Base-by-base conservation (phyloP, 169 alveolate genomes). In the Theileria annulata region DNA sequence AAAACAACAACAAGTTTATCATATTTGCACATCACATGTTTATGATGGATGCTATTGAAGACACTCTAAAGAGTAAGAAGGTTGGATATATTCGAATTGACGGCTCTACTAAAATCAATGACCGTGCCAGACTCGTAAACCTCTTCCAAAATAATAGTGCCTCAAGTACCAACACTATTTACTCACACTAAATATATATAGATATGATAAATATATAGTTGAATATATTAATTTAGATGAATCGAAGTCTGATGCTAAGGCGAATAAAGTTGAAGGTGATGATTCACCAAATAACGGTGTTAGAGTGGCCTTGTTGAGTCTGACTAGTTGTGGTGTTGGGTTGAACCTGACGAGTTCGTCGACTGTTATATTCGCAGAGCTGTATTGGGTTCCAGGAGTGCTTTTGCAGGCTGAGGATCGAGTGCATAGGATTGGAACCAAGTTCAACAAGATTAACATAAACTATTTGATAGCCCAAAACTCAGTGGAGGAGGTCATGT, bases 361-460 rank as follows among this genome's bases (percentile, higher is more conserved):
- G 30, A 96, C 98, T 48, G 99, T 96, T n/a, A 98, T 97, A 47
- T 96, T 97, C 84, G 98, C 98, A 21, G 99, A 98, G 87, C 82
- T 97, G 80, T 93, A 92, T 80, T 98, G 99, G 99, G 98, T 98
- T 17, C 99, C 99, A 13, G 98, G 99, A 3, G 91, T 92, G 63
- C 95, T 97, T 95, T 85, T 93, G 19, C 98, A 98, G 91, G 99
- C 99, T 12, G 99, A 98, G 88, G 99, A 96, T 88, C 87, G 99
- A 28, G 98, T 97, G 30, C 99, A 98, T 87, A 91, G 99, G 56
- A 96, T 98, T 25, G 99, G 99, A 12, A 88, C 95, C 15, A 80
- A 88, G 68, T 91, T 90, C 83, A 74, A 91, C 19, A 69, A 75
- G 23, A 88, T 94, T 60, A 82, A 94, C 68, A 77, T 94, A 23